Evolutionary conservation across 2,329 filamentous ascomycete species (phyloP).

Genomic region (Paecilomyces variotii): DNA sequence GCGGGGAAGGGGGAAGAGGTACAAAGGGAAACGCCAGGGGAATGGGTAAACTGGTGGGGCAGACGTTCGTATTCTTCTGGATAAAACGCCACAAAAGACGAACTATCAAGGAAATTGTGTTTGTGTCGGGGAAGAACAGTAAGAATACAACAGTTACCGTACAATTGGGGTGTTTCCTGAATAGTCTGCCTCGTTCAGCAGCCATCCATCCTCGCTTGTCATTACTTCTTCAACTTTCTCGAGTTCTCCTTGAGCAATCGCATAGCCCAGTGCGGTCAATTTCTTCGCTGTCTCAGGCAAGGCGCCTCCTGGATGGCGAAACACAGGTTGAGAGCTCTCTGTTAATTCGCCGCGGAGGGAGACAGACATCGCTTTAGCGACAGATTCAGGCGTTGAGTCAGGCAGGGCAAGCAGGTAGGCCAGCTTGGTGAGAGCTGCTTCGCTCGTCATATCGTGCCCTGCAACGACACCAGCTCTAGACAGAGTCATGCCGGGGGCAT

Average conservation of each 20-base stretch:
- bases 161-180: conserved; percentile 63
- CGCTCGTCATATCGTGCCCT: conserved; percentile 79
- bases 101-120: not conserved
- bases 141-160: conserved; percentile 7
- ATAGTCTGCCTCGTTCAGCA: conserved; percentile 71
- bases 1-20: not conserved
- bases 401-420: conserved; percentile 72
- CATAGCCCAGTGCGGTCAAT: conserved; percentile 71
- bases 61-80: not conserved
- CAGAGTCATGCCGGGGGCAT: conserved; percentile 67
- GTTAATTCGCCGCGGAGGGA: conserved; percentile 82
- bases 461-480: conserved; percentile 81
- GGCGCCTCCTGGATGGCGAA: conserved; percentile 62
- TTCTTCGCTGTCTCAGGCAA: conserved; percentile 53
- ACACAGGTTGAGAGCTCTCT: conserved; percentile 62
- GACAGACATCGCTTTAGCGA: conserved; percentile 62
- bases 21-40: not conserved
- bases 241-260: conserved; percentile 64
- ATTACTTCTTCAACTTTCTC: conserved; percentile 59
- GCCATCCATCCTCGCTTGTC: conserved; percentile 54
- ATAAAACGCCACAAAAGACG: not conserved
- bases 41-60: not conserved
- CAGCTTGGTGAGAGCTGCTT: conserved; percentile 85
- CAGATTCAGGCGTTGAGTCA: conserved; percentile 54
- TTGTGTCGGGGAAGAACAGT: not conserved